These are phyloP conservation scores for Begonia loranthoides DNA, from an alignment of 306 rosid genomes.

Conservation along the genomic window DNA sequence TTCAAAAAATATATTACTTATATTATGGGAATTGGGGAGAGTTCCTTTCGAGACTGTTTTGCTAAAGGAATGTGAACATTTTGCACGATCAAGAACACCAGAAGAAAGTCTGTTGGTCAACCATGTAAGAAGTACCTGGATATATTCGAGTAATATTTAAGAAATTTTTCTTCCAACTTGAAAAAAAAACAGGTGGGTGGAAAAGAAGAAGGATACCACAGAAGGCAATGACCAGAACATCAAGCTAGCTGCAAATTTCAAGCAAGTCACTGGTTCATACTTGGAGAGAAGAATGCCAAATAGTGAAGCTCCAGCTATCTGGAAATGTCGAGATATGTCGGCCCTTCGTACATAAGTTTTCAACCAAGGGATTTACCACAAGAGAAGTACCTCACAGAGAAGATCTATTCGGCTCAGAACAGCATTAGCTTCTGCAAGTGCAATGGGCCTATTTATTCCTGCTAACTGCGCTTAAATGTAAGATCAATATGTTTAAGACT, in stretches of 20 bases:
- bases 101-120: constrained; percentile 80
- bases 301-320: constrained; percentile 82
- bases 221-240: constrained; percentile 71
- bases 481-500: constrained; percentile 5
- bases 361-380: not conserved
- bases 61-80: constrained; percentile 50
- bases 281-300: constrained; percentile 78
- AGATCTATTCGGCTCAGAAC: constrained; percentile 84
- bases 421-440: constrained; percentile 92
- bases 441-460: constrained; percentile 86
- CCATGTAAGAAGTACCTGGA: constrained; percentile 56
- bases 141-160: constrained; percentile 4
- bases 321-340: constrained; percentile 14
- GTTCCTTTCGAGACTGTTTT: constrained; percentile 29
- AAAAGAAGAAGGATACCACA: constrained; percentile 33
- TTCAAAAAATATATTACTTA: constrained; percentile 31
- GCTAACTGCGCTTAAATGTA: constrained; percentile 47
- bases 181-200: constrained; percentile 6
- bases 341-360: constrained; percentile 11
- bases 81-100: constrained; percentile 91
- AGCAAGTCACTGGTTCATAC: constrained; percentile 75
- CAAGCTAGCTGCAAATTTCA: constrained; percentile 63
- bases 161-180: constrained; percentile 8
- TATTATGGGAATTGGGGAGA: constrained; percentile 23
- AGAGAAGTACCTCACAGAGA: constrained; percentile 61